Evolutionary conservation across 495 filamentous ascomycete species (phyloP).

Genomic region (Choiromyces venosus): DNA sequence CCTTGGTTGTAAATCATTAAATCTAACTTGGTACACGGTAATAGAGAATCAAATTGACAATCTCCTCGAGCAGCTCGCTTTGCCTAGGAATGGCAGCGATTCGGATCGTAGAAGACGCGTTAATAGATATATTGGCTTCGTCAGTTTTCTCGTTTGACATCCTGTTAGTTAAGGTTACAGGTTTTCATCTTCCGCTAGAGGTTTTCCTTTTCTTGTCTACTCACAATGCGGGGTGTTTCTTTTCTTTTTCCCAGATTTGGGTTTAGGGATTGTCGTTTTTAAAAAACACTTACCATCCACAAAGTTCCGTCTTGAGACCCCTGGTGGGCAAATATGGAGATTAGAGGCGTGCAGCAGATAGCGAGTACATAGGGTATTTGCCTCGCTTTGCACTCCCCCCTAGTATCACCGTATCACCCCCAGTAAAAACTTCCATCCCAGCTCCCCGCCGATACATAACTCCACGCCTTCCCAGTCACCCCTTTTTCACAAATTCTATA

Average conservation of each 20-base stretch:
- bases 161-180: conserved; percentile 1
- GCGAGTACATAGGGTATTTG: too few species aligned
- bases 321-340: too few species aligned
- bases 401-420: too few species aligned
- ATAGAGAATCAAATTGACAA: conserved; percentile 11
- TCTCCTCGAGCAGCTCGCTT: conserved; percentile 22
- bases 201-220: conserved; percentile 7
- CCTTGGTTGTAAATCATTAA: conserved; percentile 21
- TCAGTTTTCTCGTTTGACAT: conserved; percentile 4
- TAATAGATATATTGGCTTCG: conserved; percentile 11
- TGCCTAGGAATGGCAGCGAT: conserved; percentile 1
- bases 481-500: too few species aligned
- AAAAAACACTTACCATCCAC: too few species aligned
- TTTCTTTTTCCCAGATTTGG: conserved; percentile 6
- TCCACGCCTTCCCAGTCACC: too few species aligned
- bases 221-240: conserved; percentile 9
- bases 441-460: too few species aligned
- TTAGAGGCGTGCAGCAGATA: too few species aligned
- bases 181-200: conserved; percentile 9
- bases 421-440: too few species aligned
- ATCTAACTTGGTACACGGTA: conserved; percentile 15
- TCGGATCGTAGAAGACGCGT: conserved; percentile 7
- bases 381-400: too few species aligned
- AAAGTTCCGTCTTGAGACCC: too few species aligned
- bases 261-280: too few species aligned